These are phyloP conservation scores for Clitoria ternatea DNA, from an alignment of 306 rosid species.

Conservation along the genomic window DNA sequence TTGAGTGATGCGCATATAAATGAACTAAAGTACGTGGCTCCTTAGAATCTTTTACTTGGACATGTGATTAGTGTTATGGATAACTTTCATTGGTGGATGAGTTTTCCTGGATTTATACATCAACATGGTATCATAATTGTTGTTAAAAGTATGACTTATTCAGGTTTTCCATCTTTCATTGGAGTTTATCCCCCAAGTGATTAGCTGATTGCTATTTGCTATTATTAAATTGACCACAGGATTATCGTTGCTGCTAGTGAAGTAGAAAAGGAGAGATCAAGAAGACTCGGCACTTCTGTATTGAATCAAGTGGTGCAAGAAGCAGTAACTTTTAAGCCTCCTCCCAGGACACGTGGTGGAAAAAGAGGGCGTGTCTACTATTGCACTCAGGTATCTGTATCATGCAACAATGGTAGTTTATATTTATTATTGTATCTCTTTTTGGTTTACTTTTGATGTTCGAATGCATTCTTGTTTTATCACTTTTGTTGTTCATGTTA, in stretches of 20 bases:
- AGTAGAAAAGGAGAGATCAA: conserved; percentile 90
- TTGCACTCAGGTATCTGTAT: conserved; percentile 73
- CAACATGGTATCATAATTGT: neutral
- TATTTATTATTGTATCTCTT: conserved; percentile 4
- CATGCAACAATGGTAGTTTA: neutral
- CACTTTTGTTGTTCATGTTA: conserved; percentile 6
- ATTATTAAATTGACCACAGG: conserved; percentile 56
- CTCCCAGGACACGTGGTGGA: conserved; percentile 90
- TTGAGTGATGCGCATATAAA: neutral
- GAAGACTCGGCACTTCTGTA: conserved; percentile 83
- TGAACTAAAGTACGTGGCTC: conserved; percentile 9
- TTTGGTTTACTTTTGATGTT: neutral
- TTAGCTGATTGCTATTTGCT: conserved; percentile 31
- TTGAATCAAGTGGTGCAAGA: conserved; percentile 88
- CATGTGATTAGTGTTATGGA: neutral
- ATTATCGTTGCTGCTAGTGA: conserved; percentile 78
- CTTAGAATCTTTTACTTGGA: neutral
- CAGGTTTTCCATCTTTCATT: conserved; percentile 13
- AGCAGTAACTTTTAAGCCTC: conserved; percentile 89
- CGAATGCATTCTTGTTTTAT: conserved; percentile 1
- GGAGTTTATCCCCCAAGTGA: conserved; percentile 1
- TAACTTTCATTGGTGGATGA: neutral
- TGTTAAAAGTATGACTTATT: neutral
- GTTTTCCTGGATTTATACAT: conserved; percentile 17
- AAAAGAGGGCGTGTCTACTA: conserved; percentile 93